Evolutionary conservation across 805 yeast species (phyloP).

Genomic region (Myxozyma geophila): DNA sequence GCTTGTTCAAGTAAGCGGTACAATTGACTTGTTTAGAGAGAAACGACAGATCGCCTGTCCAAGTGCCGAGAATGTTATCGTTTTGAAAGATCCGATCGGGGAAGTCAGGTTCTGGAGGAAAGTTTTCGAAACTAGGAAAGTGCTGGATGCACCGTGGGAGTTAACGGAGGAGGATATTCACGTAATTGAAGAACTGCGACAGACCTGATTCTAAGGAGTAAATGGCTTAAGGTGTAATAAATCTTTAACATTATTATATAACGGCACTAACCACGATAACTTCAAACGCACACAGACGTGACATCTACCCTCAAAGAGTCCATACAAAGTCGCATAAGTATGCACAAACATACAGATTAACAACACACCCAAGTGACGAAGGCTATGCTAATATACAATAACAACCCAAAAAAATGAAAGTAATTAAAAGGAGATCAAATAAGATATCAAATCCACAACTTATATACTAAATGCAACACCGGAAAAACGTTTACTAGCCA

Average conservation of each 20-base stretch:
- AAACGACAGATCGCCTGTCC: background rate
- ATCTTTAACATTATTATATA: too few species aligned
- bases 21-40: background rate
- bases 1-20: slow-evolving; percentile 8
- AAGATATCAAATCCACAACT: background rate
- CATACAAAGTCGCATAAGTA: background rate
- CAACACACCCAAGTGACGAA: background rate
- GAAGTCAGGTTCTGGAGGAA: slow-evolving; percentile 9
- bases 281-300: too few species aligned
- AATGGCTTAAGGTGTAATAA: too few species aligned
- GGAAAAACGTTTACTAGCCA: background rate
- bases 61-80: background rate
- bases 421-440: background rate
- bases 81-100: background rate
- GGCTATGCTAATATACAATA: slow-evolving; percentile 2
- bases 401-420: background rate
- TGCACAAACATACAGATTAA: background rate
- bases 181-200: background rate
- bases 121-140: background rate
- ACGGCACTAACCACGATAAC: too few species aligned
- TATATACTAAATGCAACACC: background rate
- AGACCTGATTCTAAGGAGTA: too few species aligned
- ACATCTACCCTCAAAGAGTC: too few species aligned
- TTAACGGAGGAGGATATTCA: background rate
- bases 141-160: slow-evolving; percentile 10